A percentile compares a stretch with the other conserved stretches of the same genome.
These are phyloP conservation scores for Thuja plicata DNA, from an alignment of 83 land plant genomes.

Conservation along the genomic window DNA sequence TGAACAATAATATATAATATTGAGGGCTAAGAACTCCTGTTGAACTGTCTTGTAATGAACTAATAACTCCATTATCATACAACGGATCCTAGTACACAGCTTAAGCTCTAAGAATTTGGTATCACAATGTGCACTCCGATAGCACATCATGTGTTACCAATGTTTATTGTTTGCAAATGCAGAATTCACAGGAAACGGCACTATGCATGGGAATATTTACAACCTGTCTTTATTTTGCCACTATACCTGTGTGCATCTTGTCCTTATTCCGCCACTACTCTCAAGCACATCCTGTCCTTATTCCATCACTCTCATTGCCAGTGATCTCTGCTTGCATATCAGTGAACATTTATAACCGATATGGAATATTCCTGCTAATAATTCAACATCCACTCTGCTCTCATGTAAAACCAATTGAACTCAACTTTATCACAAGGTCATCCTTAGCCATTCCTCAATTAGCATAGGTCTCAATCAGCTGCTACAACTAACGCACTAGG, in stretches of 20 bases:
- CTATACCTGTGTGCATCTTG: not conserved
- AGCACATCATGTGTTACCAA: not conserved
- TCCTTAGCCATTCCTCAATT: not conserved
- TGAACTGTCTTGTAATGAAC: not conserved
- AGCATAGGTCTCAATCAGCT: not conserved
- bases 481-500: not conserved
- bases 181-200: not conserved
- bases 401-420: not conserved
- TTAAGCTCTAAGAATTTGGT: not conserved
- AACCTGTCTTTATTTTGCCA: not conserved
- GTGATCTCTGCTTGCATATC: not conserved
- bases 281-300: not conserved
- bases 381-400: not conserved
- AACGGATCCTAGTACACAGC: not conserved
- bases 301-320: not conserved
- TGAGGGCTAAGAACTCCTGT: not conserved
- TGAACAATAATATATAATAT: no score
- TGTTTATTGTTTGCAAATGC: not conserved
- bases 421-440: not conserved
- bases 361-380: not conserved
- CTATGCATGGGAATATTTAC: not conserved
- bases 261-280: not conserved
- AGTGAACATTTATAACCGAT: no score
- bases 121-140: not conserved
- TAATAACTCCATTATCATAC: not conserved